These are phyloP conservation scores for Telopea speciosissima DNA, from an alignment of 177 flowering plant species.

Conservation along the genomic window DNA sequence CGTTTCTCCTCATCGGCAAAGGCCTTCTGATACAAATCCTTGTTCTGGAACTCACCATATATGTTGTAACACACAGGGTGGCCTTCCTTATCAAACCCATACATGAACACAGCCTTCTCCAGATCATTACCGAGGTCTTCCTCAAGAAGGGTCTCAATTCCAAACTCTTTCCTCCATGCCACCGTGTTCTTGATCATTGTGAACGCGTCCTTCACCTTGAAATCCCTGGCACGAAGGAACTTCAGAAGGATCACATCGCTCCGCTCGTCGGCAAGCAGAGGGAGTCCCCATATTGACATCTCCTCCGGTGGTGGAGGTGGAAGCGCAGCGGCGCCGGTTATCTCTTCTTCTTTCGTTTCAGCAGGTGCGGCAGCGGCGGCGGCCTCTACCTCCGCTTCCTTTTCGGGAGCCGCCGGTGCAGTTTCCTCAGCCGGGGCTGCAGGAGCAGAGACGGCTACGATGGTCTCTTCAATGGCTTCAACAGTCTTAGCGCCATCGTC, in stretches of 20 bases:
- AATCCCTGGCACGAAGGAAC: constrained; percentile 78
- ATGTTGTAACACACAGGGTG: constrained; percentile 79
- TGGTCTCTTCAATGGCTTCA: constrained; percentile 76
- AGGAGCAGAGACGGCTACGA: constrained; percentile 35
- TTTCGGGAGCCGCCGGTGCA: neutral
- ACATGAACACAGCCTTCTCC: constrained; percentile 6
- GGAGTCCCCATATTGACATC: constrained; percentile 64
- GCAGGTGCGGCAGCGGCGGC: constrained; percentile 7
- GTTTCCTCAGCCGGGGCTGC: neutral
- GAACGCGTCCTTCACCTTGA: constrained; percentile 73
- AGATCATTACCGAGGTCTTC: constrained; percentile 1
- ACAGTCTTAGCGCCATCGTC: constrained; percentile 67
- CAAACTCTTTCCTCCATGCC: neutral
- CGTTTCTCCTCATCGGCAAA: constrained; percentile 74
- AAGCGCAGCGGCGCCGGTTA: constrained; percentile 1
- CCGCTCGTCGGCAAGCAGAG: constrained; percentile 57
- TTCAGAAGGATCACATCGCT: constrained; percentile 68
- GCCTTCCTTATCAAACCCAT: constrained; percentile 62
- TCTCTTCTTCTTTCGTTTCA: constrained; percentile 7
- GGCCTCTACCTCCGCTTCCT: neutral
- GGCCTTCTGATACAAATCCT: constrained; percentile 31
- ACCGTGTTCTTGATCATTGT: constrained; percentile 28
- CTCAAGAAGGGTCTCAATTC: neutral
- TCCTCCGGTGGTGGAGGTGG: constrained; percentile 49
- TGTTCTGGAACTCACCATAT: neutral